A percentile compares a stretch with the other conserved stretches of the same genome.
Evolutionary conservation across 2,329 filamentous ascomycete species (phyloP).

Genomic region (Aspergillus awamori): DNA sequence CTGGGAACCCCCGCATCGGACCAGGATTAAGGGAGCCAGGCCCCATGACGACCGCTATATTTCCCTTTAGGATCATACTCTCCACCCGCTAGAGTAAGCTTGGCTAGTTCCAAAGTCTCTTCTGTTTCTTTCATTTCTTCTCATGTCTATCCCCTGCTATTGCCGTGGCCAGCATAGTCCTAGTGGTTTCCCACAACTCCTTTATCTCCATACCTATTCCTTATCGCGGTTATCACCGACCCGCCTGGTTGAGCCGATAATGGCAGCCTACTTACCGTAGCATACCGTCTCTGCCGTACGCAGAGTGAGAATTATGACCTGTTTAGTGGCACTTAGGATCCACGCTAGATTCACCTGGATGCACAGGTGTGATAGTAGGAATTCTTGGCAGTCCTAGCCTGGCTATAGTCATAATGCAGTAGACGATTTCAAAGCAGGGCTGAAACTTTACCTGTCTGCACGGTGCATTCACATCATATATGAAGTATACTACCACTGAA

Average conservation of each 20-base stretch:
- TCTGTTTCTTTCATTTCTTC: too few species aligned
- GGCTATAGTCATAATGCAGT: neutral
- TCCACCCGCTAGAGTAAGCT: neutral
- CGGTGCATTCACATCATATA: too few species aligned
- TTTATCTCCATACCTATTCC: neutral
- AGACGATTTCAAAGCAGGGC: neutral
- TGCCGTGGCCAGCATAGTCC: too few species aligned
- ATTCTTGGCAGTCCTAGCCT: neutral
- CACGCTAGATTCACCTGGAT: neutral
- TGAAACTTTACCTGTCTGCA: neutral
- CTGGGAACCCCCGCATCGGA: constrained; percentile 12
- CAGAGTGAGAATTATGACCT: neutral
- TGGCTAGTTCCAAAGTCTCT: too few species aligned
- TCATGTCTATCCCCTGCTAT: too few species aligned
- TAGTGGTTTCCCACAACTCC: too few species aligned
- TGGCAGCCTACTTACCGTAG: neutral
- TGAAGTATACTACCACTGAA: too few species aligned
- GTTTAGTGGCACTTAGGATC: neutral
- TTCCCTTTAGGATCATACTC: neutral
- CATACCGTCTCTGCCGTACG: neutral
- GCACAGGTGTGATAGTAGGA: neutral
- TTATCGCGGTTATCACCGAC: constrained; percentile 13
- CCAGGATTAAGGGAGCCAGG: constrained; percentile 3
- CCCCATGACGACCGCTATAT: constrained; percentile 2
- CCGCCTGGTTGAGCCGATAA: neutral